A percentile compares a stretch with the other conserved stretches of the same genome.
Evolutionary conservation across 345 rosid species (phyloP).

Genomic region (Eucalyptus decipiens): DNA sequence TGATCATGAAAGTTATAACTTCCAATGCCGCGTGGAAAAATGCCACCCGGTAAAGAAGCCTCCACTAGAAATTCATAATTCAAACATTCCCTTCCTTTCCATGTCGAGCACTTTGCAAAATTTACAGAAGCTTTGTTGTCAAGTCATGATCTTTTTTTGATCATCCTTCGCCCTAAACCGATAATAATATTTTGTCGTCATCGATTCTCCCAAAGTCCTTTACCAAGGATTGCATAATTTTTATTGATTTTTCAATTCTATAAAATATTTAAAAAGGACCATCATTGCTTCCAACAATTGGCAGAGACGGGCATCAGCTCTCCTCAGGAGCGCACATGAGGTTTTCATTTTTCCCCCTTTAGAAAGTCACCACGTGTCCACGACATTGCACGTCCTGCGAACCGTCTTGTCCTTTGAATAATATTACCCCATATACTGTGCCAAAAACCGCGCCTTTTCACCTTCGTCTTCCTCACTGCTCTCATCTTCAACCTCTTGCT

Average conservation of each 20-base stretch:
- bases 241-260: background rate
- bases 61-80: background rate
- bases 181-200: background rate
- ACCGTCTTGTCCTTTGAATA: background rate
- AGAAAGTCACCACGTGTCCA: background rate
- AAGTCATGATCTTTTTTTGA: background rate
- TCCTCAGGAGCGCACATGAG: too few relatives aligned
- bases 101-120: background rate
- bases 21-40: background rate
- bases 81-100: background rate
- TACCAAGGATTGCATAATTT: background rate
- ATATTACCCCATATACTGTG: too few relatives aligned
- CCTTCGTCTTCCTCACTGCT: too few relatives aligned
- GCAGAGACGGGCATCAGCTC: background rate
- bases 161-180: background rate
- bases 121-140: background rate
- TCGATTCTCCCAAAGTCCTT: background rate
- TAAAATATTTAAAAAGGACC: too few relatives aligned
- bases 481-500: too few relatives aligned
- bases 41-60: background rate
- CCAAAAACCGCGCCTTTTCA: background rate
- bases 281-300: background rate
- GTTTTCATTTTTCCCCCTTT: background rate
- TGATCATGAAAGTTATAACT: background rate
- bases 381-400: background rate